Evolutionary conservation across 2,329 filamentous ascomycete species (phyloP).

Genomic region (Colletotrichum acutatum): DNA sequence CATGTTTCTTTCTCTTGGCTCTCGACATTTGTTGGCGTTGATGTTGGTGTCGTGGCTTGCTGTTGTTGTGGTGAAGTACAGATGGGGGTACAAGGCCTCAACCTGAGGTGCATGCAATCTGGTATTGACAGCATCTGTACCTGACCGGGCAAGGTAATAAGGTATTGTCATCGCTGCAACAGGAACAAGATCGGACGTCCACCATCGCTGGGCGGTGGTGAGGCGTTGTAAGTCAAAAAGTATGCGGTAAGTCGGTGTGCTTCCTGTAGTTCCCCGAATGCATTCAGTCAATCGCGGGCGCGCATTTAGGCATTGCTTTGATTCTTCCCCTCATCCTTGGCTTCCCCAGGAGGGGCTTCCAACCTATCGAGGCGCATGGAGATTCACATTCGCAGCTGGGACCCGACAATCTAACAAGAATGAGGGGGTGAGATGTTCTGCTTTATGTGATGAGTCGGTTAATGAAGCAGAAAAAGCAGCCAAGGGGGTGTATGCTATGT

Average conservation of each 20-base stretch:
- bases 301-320: background rate
- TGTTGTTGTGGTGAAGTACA: background rate
- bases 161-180: background rate
- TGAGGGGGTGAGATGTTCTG: background rate
- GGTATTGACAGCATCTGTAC: background rate
- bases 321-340: background rate
- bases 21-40: background rate
- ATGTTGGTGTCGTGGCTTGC: slow-evolving; percentile 1
- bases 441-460: background rate
- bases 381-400: background rate
- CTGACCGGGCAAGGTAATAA: background rate
- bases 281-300: background rate
- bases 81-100: background rate
- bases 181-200: background rate
- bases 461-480: no score
- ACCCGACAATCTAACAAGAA: background rate
- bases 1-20: background rate
- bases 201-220: slow-evolving; percentile 18
- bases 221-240: slow-evolving; percentile 5
- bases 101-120: background rate
- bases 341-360: background rate
- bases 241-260: background rate
- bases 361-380: background rate
- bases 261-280: slow-evolving; percentile 8
- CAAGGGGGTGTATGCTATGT: background rate